Conservation (phyloP, 768 basidiomycete genomes). For the Termitomyces heimii region DNA sequence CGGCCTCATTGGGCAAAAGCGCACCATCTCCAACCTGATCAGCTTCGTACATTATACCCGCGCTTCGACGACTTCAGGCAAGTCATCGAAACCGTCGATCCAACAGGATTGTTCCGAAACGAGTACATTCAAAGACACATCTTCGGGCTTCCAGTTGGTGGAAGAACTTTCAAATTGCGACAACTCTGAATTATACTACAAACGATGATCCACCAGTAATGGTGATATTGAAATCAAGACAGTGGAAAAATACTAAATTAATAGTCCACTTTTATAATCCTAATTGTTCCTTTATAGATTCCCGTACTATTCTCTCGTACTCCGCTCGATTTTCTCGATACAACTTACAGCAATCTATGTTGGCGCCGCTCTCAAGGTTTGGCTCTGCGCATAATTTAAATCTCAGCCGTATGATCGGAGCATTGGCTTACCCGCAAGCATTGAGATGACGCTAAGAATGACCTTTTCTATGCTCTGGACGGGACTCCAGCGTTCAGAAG, state of each 20-base stretch:
- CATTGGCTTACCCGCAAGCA: slow-evolving; percentile 76
- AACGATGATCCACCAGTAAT: not conserved
- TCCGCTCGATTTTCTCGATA: slow-evolving; percentile 86
- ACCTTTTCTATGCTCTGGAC: slow-evolving; percentile 98
- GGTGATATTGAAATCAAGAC: slow-evolving; percentile 10
- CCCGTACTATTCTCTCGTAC: slow-evolving; percentile 83
- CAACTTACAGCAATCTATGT: slow-evolving; percentile 95
- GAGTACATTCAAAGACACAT: slow-evolving; percentile 88
- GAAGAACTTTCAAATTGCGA: slow-evolving; percentile 34
- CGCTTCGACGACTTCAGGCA: slow-evolving; percentile 70
- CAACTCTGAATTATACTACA: slow-evolving; percentile 10
- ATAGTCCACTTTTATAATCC: slow-evolving; percentile 44
- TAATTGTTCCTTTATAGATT: slow-evolving; percentile 81
- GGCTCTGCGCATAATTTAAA: slow-evolving; percentile 53
- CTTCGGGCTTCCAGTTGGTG: slow-evolving; percentile 49
- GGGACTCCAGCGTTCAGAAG: slow-evolving; percentile 97
- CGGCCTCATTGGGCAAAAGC: slow-evolving; percentile 97
- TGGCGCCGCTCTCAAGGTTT: slow-evolving; percentile 95
- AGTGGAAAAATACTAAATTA: slow-evolving; percentile 2
- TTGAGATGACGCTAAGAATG: slow-evolving; percentile 90
- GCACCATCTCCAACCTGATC: slow-evolving; percentile 62
- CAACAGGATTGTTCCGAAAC: slow-evolving; percentile 74
- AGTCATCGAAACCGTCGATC: slow-evolving; percentile 68
- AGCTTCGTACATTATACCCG: slow-evolving; percentile 69
- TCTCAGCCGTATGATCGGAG: slow-evolving; percentile 3